Evolutionary conservation across 805 yeast species (phyloP).

Genomic region (Candida schatavii): DNA sequence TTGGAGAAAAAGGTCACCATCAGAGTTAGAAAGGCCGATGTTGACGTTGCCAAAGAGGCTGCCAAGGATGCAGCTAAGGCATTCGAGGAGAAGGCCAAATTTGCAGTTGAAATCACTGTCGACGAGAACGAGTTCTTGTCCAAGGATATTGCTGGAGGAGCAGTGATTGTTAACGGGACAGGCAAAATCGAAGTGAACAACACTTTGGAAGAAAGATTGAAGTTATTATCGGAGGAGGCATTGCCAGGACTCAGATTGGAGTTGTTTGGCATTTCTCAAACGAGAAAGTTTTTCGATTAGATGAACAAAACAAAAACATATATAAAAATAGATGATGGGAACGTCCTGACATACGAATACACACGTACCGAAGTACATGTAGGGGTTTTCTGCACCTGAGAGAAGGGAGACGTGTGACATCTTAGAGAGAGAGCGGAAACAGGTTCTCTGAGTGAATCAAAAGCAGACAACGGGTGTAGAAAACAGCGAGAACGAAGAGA

Average conservation of each 20-base stretch:
- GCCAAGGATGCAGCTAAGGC: slow-evolving; percentile 57
- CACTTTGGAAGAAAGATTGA: slow-evolving; percentile 92
- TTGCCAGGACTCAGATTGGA: slow-evolving; percentile 91
- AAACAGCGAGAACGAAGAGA: too few species aligned
- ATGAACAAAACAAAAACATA: neutral
- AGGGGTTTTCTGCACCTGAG: too few species aligned
- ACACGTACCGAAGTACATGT: too few species aligned
- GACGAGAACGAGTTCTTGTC: slow-evolving; percentile 58
- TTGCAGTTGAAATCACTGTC: slow-evolving; percentile 52
- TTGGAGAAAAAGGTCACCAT: slow-evolving; percentile 69
- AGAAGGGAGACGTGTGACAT: too few species aligned
- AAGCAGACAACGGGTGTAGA: too few species aligned
- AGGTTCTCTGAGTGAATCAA: too few species aligned
- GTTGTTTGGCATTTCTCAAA: slow-evolving; percentile 76
- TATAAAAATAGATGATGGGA: neutral
- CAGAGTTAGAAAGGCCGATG: slow-evolving; percentile 66
- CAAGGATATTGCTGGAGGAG: slow-evolving; percentile 81
- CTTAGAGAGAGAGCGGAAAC: too few species aligned
- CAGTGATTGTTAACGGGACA: slow-evolving; percentile 59
- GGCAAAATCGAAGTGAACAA: slow-evolving; percentile 89
- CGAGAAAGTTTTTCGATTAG: slow-evolving; percentile 90
- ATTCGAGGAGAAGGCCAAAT: slow-evolving; percentile 62
- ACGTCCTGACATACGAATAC: too few species aligned
- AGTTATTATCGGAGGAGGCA: slow-evolving; percentile 75
- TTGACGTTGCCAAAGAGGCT: slow-evolving; percentile 58